These are phyloP conservation scores for Phyllostachys edulis DNA, from an alignment of 176 grass and related monocot genomes.

Conservation along the genomic window DNA sequence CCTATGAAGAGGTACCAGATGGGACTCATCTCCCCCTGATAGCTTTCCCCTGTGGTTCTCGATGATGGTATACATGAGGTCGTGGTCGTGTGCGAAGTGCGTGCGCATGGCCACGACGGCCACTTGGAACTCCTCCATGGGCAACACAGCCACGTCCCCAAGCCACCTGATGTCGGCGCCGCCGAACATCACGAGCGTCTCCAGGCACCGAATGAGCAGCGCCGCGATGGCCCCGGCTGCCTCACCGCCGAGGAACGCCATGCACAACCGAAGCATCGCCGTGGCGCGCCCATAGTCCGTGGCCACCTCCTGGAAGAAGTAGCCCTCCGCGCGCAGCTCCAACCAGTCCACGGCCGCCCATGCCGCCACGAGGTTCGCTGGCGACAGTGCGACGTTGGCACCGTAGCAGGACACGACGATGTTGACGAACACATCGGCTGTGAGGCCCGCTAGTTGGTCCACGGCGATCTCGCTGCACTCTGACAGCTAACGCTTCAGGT, in stretches of 20 bases:
- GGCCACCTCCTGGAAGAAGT: constrained; percentile 77
- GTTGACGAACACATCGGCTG: constrained; percentile 34
- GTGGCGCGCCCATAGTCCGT: constrained; percentile 40
- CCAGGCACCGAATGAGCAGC: no score
- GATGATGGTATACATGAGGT: no score
- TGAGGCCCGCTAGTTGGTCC: constrained; percentile 44
- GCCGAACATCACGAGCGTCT: no score
- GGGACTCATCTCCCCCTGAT: no score
- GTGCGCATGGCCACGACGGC: no score
- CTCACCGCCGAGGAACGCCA: neutral
- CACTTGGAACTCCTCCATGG: no score
- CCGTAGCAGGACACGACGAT: constrained; percentile 65
- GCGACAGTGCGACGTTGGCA: constrained; percentile 31
- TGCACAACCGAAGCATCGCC: constrained; percentile 46
- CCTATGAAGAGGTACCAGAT: no score
- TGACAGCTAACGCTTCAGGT: constrained; percentile 54
- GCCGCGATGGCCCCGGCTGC: no score
- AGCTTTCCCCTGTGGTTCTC: no score
- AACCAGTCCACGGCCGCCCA: constrained; percentile 39
- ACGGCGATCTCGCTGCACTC: constrained; percentile 50
- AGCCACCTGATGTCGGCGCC: no score
- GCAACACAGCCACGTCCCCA: no score
- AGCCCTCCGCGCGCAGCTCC: constrained; percentile 59
- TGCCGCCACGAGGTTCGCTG: constrained; percentile 36
- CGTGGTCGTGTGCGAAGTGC: no score